A percentile compares a stretch with the other conserved stretches of the same genome.
These are phyloP conservation scores for Aspergillus sp. DNA, from an alignment of 2,329 filamentous ascomycete species.

Conservation along the genomic window DNA sequence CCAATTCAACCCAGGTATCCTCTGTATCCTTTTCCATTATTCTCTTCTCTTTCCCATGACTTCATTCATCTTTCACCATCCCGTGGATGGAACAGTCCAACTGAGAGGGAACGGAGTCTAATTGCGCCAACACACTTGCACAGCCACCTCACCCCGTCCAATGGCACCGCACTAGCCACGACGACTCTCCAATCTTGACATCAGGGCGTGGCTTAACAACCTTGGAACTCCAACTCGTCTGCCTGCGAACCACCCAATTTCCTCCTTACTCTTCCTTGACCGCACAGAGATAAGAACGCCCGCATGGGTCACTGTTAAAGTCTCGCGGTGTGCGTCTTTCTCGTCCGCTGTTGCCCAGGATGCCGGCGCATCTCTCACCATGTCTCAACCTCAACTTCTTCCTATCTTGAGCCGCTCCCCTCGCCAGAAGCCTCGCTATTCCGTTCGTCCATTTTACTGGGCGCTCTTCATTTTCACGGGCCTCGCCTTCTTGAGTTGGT, in stretches of 20 bases:
- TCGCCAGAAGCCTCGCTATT: slow-evolving; percentile 32
- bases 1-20: neutral
- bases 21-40: neutral
- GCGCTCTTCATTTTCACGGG: slow-evolving; percentile 38
- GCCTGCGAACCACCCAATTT: neutral
- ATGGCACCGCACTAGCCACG: neutral
- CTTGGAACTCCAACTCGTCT: neutral
- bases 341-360: slow-evolving; percentile 21
- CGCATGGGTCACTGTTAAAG: no score
- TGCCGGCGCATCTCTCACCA: slow-evolving; percentile 24
- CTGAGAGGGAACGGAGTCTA: neutral
- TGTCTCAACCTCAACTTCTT: slow-evolving; percentile 21
- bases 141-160: neutral
- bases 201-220: slow-evolving; percentile 2
- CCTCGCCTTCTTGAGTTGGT: slow-evolving; percentile 32
- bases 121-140: neutral
- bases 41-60: neutral
- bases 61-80: neutral
- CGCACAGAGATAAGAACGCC: no score
- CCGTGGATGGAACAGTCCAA: neutral
- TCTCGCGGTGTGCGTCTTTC: neutral
- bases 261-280: no score
- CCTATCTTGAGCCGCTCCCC: slow-evolving; percentile 19
- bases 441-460: slow-evolving; percentile 46
- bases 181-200: neutral